Base-by-base conservation (phyloP, 306 rosid genomes). In the Cyclanthera cordifolia region DNA sequence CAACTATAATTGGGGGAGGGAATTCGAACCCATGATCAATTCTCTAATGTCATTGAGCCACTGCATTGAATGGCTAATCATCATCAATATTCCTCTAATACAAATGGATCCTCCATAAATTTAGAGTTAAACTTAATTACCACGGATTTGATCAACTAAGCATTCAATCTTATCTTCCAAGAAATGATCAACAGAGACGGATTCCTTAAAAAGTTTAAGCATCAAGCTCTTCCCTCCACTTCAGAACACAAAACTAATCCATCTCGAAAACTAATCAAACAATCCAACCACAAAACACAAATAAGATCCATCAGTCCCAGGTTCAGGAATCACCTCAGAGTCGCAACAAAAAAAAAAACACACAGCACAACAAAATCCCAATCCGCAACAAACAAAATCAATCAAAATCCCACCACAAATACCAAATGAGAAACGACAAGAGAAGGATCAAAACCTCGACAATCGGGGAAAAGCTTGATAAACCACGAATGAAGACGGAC, bases 401-500 rank as follows among this genome's bases (percentile, higher is more conserved):
- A 53, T 43, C 21, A 16, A 46, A 48, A 72, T 23, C 16, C 28
- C 30, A 19, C 15, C 12, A 15, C 7, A 41, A 10, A 69, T 70
- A 48, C 9, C 15, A 58, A 72, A 4, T 0, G 46, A 52, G 55
- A 10, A 49, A 64, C 45, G 17, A 49, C 15, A 72, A 20, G 16
- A 21, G 1, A 28, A 50, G 39, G 14, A 74, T 39, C 50, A 77
- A 83, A 67, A 94, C 99, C 99, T 86, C 86, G 82, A 70, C 80
- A 81, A n/a, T 85, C 61, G 28, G 99, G 97, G 75, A 90, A 76
- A 86, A 94, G 96, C 72, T 86, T 94, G 87, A 94, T 88, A 84
- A 94, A 94, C 99, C 99, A 94, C 41, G 97, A 84, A 64, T 94
- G 99, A 43, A 94, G 99, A 19, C 89, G 88, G 53, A 94, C 87